Base-by-base conservation (phyloP, 169 alveolate species). In the Cryptosporidium bovis region DNA sequence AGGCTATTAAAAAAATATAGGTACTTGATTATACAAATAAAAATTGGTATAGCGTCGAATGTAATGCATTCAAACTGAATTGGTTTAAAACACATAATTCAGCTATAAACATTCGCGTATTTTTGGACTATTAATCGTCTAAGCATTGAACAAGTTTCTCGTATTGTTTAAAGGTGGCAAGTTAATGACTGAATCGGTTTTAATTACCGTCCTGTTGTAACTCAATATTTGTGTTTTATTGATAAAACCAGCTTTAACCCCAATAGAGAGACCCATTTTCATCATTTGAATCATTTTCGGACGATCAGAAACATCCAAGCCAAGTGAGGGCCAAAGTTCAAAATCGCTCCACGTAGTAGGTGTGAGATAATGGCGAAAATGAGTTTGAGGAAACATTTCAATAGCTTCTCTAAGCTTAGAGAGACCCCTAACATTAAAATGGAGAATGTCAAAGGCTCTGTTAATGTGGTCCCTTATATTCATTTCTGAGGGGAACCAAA, bases 381-480 rank as follows among this genome's bases (percentile, higher is more conserved):
- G 36, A 34, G 87, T 62, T 13, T 77, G 36, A 10, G 87, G 87
- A 77, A 77, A 77, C 69, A 60, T 77, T 48, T 77, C 87, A 34
- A 77, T 46, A 10, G 87, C 87, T 51, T 77, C 87, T 33, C 58
- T 56, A 12, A 77, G 71, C 15, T 77, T 77, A 58, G 87, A 77
- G 36, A 77, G 46, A 13, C 87, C 87, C 31, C 87, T 77, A 18
- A 77, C 46, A 56, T 77, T 77, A 60, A 60, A 77, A 33, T 77
- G 87, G n/a, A 77, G 36, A 15, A 77, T 77, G 24, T 77, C 87
- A 62, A 77, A 77, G 53, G 87, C 87, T 48, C 87, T 77, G 50
- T 77, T 77, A 40, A 77, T 77, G 36, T 60, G 87, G 40, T 62
- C 71, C 7, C 87, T 34, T n/a, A 77, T 77, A 60, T 77, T 62